A percentile compares a stretch with the other conserved stretches of the same genome.
Evolutionary conservation across 176 grass and related monocot species (phyloP).

Genomic region (Cenchrus purpureus): DNA sequence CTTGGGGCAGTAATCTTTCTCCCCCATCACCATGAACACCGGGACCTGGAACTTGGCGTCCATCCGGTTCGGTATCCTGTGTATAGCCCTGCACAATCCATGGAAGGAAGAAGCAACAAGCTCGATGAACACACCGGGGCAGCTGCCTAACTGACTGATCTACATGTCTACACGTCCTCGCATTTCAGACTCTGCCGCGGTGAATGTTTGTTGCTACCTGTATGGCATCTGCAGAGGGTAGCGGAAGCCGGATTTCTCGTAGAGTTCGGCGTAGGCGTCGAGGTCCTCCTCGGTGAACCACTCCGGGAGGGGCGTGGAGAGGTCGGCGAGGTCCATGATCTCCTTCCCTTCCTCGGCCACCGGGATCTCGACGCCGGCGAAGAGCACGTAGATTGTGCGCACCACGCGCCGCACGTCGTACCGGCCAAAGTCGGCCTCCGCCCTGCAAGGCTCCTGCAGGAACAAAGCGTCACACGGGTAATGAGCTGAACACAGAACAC

Average conservation of each 20-base stretch:
- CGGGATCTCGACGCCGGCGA: conserved; percentile 44
- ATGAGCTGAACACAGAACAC: no score
- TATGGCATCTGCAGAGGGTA: conserved; percentile 67
- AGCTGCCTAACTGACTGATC: no score
- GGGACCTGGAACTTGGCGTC: no score
- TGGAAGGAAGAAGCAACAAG: neutral
- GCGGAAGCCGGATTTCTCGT: conserved; percentile 34
- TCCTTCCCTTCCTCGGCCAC: conserved; percentile 37
- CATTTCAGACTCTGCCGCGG: no score
- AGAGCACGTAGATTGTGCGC: conserved; percentile 64
- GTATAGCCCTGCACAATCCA: neutral
- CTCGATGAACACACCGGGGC: neutral
- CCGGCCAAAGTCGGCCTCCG: no score
- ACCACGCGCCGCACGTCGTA: no score
- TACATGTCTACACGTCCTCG: no score
- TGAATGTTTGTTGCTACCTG: conserved; percentile 9
- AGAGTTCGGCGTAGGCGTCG: conserved; percentile 25
- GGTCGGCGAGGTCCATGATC: conserved; percentile 59
- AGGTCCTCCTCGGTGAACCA: conserved; percentile 61
- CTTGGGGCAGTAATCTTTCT: conserved; percentile 54
- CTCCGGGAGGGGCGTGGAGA: conserved; percentile 45
- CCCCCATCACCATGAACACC: conserved; percentile 50
- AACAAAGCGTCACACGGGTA: no score
- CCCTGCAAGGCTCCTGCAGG: no score
- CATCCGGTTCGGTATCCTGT: no score